Conservation (phyloP, 2,329 filamentous ascomycete genomes). For the Nemania diffusa region DNA sequence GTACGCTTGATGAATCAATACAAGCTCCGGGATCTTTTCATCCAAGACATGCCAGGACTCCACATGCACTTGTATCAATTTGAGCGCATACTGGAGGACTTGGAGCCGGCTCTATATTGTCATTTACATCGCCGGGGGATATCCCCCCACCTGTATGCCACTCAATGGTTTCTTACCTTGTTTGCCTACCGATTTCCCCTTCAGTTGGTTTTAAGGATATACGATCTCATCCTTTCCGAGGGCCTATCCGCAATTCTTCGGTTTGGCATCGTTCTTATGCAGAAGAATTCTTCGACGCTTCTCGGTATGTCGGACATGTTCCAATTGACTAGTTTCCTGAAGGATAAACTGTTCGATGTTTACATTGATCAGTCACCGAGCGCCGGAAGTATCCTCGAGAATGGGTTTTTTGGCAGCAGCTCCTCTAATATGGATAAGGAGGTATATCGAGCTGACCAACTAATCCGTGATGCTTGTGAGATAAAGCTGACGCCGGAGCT, state of each 20-base stretch:
- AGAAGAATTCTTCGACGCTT: conserved; percentile 84
- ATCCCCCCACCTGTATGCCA: conserved; percentile 92
- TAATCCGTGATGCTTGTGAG: conserved; percentile 91
- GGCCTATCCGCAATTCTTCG: conserved; percentile 92
- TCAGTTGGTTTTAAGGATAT: conserved; percentile 94
- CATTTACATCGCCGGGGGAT: conserved; percentile 90
- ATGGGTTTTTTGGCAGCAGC: conserved; percentile 95
- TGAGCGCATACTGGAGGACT: conserved; percentile 90
- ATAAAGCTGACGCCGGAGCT: conserved; percentile 86
- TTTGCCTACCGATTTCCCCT: conserved; percentile 98
- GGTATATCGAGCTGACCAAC: conserved; percentile 91
- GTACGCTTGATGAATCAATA: conserved; percentile 98
- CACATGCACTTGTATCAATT: conserved; percentile 96
- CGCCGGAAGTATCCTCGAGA: conserved; percentile 91
- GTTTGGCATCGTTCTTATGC: conserved; percentile 95
- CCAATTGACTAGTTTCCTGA: conserved; percentile 86
- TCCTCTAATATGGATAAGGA: conserved; percentile 92
- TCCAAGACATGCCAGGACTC: conserved; percentile 94
- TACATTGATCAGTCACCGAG: conserved; percentile 96
- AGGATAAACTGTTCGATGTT: conserved; percentile 93
- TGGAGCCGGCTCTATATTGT: conserved; percentile 93
- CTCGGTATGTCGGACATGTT: conserved; percentile 92
- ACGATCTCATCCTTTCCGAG: conserved; percentile 93
- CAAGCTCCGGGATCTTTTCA: conserved; percentile 88
- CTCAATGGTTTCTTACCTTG: conserved; percentile 98